phyloP scores from a whole-genome alignment of 2,329 filamentous ascomycete genomes.

The Diaporthe velutina region DNA sequence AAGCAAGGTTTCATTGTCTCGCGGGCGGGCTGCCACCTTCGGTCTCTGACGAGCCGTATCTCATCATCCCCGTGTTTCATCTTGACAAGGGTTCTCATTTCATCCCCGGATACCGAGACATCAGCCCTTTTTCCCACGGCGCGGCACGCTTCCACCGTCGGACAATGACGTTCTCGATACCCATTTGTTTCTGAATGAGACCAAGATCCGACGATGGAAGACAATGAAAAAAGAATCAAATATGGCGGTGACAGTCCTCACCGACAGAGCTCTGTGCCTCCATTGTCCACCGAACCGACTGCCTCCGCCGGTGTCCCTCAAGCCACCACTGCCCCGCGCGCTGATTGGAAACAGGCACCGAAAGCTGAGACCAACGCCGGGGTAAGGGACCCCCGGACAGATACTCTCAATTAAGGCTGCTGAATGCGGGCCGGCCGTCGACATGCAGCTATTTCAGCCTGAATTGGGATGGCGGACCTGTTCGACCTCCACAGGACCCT shows the following conservation, averaged over 20 bases:
- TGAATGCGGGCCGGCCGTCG: conserved; percentile 17
- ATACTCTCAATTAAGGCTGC: conserved; percentile 10
- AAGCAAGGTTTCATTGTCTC: conserved; percentile 7
- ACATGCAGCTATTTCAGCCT: conserved; percentile 26
- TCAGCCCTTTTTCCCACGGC: conserved; percentile 16
- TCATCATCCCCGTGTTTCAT: conserved; percentile 34
- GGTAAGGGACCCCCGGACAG: conserved; percentile 21
- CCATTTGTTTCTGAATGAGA: conserved; percentile 11
- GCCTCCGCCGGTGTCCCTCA: not conserved
- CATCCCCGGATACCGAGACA: conserved; percentile 29
- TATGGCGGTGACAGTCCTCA: conserved; percentile 14
- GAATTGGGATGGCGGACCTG: conserved; percentile 21
- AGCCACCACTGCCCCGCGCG: conserved; percentile 22
- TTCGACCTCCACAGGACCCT: conserved; percentile 12
- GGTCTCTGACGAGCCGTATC: conserved; percentile 30
- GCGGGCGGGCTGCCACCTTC: conserved; percentile 11
- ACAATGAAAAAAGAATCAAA: conserved; percentile 5
- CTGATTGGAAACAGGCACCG: conserved; percentile 25
- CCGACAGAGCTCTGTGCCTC: not conserved
- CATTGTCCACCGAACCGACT: not conserved
- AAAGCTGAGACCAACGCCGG: conserved; percentile 23
- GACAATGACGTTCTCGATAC: conserved; percentile 22
- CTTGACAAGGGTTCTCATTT: conserved; percentile 33
- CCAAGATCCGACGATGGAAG: conserved; percentile 12
- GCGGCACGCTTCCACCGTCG: conserved; percentile 11